These are phyloP conservation scores for Xylariaceae sp. DNA, from an alignment of 2,329 filamentous ascomycete genomes.

Conservation along the genomic window DNA sequence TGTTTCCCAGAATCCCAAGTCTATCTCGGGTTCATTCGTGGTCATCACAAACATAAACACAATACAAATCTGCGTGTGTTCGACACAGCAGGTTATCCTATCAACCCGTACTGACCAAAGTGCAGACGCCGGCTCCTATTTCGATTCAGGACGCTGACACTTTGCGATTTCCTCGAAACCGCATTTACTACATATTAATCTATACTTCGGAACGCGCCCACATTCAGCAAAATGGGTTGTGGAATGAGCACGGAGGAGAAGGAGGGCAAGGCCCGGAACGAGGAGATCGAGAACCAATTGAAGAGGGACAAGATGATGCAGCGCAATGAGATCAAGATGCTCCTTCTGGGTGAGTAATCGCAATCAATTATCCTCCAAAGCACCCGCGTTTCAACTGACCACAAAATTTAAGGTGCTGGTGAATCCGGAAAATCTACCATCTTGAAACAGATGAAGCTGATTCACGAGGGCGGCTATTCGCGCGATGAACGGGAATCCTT, in stretches of 20 bases:
- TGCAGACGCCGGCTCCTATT: neutral
- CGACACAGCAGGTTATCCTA: no score
- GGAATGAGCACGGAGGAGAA: constrained; percentile 99
- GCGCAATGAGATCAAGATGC: constrained; percentile 99
- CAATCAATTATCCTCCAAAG: no score
- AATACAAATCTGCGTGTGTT: no score
- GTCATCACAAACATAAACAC: no score
- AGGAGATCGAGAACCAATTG: constrained; percentile 99
- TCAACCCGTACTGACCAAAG: no score
- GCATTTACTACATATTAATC: no score
- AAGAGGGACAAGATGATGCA: constrained; percentile 99
- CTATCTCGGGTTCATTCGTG: no score
- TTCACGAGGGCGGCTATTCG: constrained; percentile 97
- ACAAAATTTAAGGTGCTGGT: constrained; percentile 70
- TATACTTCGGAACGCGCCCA: neutral
- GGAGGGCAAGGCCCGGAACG: constrained; percentile 99
- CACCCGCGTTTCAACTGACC: neutral
- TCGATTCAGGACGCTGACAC: neutral
- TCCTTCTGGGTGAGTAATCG: constrained; percentile 76
- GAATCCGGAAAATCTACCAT: constrained; percentile 96
- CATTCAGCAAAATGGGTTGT: constrained; percentile 83
- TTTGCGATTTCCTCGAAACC: no score
- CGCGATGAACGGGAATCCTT: constrained; percentile 74
- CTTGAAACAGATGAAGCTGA: constrained; percentile 98
- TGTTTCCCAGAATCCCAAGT: no score